A percentile compares a stretch with the other conserved stretches of the same genome.
Conservation (phyloP, 108 stramenopile genomes). For the Parietichytrium sp. region DNA sequence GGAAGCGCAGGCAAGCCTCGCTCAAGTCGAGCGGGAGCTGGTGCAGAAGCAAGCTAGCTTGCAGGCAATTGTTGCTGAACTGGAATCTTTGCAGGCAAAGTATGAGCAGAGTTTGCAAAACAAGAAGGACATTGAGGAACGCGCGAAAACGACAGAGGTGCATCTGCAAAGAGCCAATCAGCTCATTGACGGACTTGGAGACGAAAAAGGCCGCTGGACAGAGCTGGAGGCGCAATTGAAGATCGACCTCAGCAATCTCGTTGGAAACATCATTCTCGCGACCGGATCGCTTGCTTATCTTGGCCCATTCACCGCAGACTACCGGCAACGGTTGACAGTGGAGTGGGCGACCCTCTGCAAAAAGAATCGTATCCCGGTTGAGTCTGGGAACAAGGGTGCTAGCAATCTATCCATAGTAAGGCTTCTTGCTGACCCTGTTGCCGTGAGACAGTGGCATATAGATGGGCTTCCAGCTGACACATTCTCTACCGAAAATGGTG, state of each 20-base stretch:
- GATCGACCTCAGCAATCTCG: conserved; percentile 50
- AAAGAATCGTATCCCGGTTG: conserved; percentile 49
- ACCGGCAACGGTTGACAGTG: conserved; percentile 39
- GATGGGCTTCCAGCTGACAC: conserved; percentile 63
- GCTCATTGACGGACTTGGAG: conserved; percentile 65
- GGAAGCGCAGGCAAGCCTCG: conserved; percentile 60
- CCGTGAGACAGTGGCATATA: conserved; percentile 59
- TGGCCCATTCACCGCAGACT: conserved; percentile 65
- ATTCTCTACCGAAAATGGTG: conserved; percentile 66
- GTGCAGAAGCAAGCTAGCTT: conserved; percentile 42
- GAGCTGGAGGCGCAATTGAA: conserved; percentile 50
- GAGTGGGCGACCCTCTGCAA: conserved; percentile 53
- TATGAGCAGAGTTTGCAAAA: conserved; percentile 36
- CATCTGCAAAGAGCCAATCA: conserved; percentile 63
- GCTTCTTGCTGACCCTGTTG: conserved; percentile 51
- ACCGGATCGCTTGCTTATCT: conserved; percentile 65
- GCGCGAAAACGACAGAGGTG: conserved; percentile 33
- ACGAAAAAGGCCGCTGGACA: conserved; percentile 63
- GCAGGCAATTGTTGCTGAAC: not conserved
- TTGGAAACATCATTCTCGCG: conserved; percentile 59
- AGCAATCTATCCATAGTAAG: conserved; percentile 39
- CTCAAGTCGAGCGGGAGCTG: conserved; percentile 52
- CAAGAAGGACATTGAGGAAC: conserved; percentile 44
- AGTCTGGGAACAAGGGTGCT: too few species aligned
- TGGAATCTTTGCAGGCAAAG: conserved; percentile 42